Conservation (phyloP, 1,139 yeast species). For the Geotrichum aggregatum region DNA sequence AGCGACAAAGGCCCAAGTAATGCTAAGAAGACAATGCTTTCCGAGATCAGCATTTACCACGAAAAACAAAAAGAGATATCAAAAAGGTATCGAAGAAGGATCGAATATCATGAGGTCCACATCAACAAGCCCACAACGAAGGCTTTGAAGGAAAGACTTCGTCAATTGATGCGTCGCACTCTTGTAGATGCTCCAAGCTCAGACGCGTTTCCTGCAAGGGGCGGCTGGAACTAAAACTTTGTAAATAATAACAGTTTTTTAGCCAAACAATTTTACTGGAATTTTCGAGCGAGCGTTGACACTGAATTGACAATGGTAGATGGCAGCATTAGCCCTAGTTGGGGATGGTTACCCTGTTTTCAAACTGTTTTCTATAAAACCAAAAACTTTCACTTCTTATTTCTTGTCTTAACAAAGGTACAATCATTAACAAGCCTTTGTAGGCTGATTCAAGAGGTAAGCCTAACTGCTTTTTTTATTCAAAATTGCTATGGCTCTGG, state of each 20-base stretch:
- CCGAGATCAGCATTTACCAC: conserved; percentile 1
- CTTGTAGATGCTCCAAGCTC: background rate
- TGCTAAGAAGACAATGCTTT: background rate
- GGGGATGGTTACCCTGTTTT: too few relatives aligned
- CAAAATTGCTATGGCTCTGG: background rate
- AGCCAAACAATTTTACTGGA: too few relatives aligned
- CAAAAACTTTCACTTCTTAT: background rate
- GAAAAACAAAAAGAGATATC: conserved; percentile 13
- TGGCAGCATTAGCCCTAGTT: too few relatives aligned
- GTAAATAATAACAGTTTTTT: too few relatives aligned
- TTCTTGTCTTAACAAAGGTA: background rate
- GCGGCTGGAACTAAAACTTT: too few relatives aligned
- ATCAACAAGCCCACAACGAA: conserved; percentile 10
- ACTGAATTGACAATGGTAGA: too few relatives aligned
- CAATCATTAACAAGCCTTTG: too few relatives aligned
- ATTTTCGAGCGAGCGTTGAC: too few relatives aligned
- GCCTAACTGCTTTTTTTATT: too few relatives aligned
- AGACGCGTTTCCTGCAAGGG: too few relatives aligned
- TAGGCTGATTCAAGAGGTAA: background rate
- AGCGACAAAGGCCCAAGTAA: too few relatives aligned
- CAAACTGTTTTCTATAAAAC: background rate
- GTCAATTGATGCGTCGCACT: background rate
- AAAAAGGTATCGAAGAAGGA: conserved; percentile 1
- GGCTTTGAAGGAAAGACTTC: background rate
- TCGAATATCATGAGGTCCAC: conserved; percentile 11